A percentile compares a stretch with the other conserved stretches of the same genome.
These are phyloP conservation scores for Arxiozyma slooffiae DNA, from an alignment of 1,139 yeast species.

Conservation along the genomic window DNA sequence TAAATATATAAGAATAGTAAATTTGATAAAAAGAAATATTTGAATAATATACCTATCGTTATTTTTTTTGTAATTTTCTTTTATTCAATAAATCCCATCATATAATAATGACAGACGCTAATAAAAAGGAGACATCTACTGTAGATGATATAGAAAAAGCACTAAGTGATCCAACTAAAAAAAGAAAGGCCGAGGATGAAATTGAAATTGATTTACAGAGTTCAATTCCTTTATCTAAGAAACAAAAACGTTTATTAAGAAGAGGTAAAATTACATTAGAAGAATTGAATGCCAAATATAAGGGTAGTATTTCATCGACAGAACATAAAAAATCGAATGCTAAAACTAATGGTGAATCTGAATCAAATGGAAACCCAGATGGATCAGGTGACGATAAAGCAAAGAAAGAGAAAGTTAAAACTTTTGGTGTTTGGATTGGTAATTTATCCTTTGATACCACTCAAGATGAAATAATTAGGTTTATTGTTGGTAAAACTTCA, in stretches of 20 bases:
- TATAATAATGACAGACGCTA: constrained; percentile 6
- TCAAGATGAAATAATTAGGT: constrained; percentile 60
- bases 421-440: constrained; percentile 86
- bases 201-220: constrained; percentile 71
- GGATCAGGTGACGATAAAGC: constrained; percentile 14
- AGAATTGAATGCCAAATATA: constrained; percentile 42
- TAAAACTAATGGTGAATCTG: constrained; percentile 12
- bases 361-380: constrained; percentile 5
- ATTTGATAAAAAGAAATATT: no score
- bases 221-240: constrained; percentile 79
- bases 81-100: not conserved
- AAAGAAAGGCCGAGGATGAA: constrained; percentile 40
- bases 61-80: no score
- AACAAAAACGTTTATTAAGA: constrained; percentile 79
- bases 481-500: constrained; percentile 50
- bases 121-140: constrained; percentile 7
- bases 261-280: constrained; percentile 56
- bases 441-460: constrained; percentile 80
- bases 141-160: constrained; percentile 20
- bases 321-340: constrained; percentile 20
- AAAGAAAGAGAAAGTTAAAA: constrained; percentile 35
- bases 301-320: constrained; percentile 32
- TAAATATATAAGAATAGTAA: no score
- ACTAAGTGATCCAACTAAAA: constrained; percentile 28
- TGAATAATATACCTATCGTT: no score